Base-by-base conservation (phyloP, 1,139 yeast genomes). In the Pichia sp. region DNA sequence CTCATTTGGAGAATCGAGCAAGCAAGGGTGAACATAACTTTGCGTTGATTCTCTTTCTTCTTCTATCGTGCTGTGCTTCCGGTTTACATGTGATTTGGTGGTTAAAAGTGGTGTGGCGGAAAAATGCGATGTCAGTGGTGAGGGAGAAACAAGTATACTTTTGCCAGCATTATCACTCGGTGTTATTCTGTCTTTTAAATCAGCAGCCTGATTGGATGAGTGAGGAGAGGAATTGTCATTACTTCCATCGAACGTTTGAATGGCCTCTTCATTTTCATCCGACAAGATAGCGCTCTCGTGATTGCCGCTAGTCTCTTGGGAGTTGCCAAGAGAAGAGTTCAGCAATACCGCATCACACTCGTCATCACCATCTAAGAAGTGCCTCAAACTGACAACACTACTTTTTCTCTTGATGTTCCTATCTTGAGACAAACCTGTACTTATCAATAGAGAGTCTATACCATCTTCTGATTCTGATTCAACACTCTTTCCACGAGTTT, bases 41-140 rank as follows among this genome's bases (percentile, higher is more conserved):
- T 78, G 74, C 53, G 67, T 74, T 55, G 73, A 77, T 61, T 81
- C 85, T 54, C 85, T 63, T 58, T 80, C 83, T 63, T 81, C 85
- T 61, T 81, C 85, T 29, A 81, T 73, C 0, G 85, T 81, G 53
- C 72, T 68, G 11, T 69, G 55, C 46, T 69, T 64, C 51, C 67
- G 63, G 15, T n/a, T 41, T 62, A 56, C 46, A 64, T 45, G 32
- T 7, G 42, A 15, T 29, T 6, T 23, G 10, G 19, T 30, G 40
- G 40, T 46, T 46, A 19, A 15, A 46, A 46, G 45, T 26, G 31
- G 45, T 15, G n/a, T 42, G 11, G 29, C 15, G 26, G 29, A 31
- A 5, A 32, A 32, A n/a, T 38, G 5, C 4, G 41, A 38, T 4
- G 41, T 8, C 19, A 38, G 8, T 13, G 19, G 16, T 13, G 41